These are phyloP conservation scores for Fraxinus paxiana DNA, from an alignment of 305 asterid species.

Conservation along the genomic window DNA sequence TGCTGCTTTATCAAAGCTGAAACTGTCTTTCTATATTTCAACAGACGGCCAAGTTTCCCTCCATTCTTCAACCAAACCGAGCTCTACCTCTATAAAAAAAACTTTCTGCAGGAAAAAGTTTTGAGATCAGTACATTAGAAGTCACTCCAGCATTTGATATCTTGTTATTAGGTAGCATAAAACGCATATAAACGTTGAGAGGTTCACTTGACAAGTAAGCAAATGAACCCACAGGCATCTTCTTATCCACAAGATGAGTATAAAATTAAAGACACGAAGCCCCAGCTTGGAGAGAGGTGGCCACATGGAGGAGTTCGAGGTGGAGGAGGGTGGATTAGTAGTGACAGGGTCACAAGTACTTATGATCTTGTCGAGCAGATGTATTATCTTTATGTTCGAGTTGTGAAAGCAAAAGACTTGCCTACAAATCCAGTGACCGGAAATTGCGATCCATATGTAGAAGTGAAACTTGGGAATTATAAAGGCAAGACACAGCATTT, in stretches of 20 bases:
- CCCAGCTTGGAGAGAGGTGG: constrained; percentile 41
- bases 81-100: not conserved
- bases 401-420: constrained; percentile 45
- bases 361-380: constrained; percentile 61
- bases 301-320: constrained; percentile 40
- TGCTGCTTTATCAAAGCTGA: not conserved
- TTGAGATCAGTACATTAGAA: not conserved
- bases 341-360: constrained; percentile 36
- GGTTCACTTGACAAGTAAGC: not conserved
- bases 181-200: not conserved
- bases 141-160: not conserved
- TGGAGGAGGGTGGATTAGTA: constrained; percentile 33
- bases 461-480: constrained; percentile 59
- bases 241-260: constrained; percentile 25
- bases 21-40: not conserved
- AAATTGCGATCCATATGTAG: constrained; percentile 49
- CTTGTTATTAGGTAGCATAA: not conserved
- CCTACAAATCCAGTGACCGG: constrained; percentile 39
- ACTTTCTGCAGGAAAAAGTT: not conserved
- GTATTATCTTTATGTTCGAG: constrained; percentile 52
- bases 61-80: not conserved
- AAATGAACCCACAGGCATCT: constrained; percentile 23
- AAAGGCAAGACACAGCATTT: constrained; percentile 50
- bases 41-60: not conserved
- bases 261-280: constrained; percentile 33